phyloP scores from a whole-genome alignment of 257 asterid species.

The Prunella vulgaris region DNA sequence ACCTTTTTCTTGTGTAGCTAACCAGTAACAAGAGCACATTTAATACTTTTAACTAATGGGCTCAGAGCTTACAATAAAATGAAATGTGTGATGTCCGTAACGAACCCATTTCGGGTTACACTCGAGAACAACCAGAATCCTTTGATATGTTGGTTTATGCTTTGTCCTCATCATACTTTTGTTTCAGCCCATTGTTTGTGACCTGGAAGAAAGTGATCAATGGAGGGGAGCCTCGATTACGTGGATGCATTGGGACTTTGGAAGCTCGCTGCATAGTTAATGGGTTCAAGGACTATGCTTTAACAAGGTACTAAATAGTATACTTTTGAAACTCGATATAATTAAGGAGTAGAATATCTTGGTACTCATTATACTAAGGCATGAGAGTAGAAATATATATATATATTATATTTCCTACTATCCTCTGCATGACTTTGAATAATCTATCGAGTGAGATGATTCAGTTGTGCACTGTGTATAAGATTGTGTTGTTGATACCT shows the following conservation, averaged over 20 bases:
- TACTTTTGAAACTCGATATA: slow-evolving; percentile 8
- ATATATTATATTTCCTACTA: not conserved
- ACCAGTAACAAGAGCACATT: not conserved
- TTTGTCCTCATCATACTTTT: slow-evolving; percentile 16
- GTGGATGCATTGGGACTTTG: slow-evolving; percentile 97
- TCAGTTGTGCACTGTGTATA: not conserved
- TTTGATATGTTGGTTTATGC: slow-evolving; percentile 17
- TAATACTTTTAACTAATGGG: not conserved
- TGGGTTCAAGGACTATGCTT: slow-evolving; percentile 91
- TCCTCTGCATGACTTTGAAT: not conserved
- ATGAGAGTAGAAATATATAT: not conserved
- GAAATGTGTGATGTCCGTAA: slow-evolving; percentile 11
- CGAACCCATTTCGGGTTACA: too few species aligned
- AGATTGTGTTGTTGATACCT: not conserved
- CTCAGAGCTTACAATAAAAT: not conserved
- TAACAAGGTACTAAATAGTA: slow-evolving; percentile 55
- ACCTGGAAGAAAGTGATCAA: slow-evolving; percentile 91
- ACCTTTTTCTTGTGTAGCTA: not conserved
- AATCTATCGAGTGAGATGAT: slow-evolving; percentile 8
- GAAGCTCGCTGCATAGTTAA: slow-evolving; percentile 72
- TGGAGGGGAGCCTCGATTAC: slow-evolving; percentile 92
- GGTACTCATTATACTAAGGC: not conserved
- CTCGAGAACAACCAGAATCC: not conserved
- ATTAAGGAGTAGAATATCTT: not conserved
- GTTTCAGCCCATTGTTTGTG: slow-evolving; percentile 87